Base-by-base conservation (phyloP, 225 moss, liverwort and hornwort species). In the Pleurozium schreberi region DNA sequence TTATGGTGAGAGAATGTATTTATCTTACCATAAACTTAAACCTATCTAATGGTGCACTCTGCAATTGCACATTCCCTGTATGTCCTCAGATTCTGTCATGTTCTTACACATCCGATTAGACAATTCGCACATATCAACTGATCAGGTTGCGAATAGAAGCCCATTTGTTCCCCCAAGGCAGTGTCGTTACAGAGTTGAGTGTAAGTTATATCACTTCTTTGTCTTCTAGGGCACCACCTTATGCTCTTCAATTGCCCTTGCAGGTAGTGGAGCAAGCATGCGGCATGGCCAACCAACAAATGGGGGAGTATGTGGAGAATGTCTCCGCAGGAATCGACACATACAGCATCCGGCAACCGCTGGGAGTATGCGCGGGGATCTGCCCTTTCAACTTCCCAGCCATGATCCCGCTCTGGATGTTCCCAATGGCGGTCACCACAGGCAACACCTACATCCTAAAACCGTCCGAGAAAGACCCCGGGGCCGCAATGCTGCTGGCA, bases 371-470 rank as follows among this genome's bases (percentile, higher is more conserved):
- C 90, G 97, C 97, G 63, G 97, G 98, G 50, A 92, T 98, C 84
- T 98, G 98, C 86, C 98, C 98, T 30, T 98, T 98, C 91, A 98
- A 98, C 89, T 98, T 98, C 83, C 98, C 98, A 45, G 98, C 98
- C 79, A 98, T 98, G 97, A 98, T 98, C 63, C 97, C 97, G 12
- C 94, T 98, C 30, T 98, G 98, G 98, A 98, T 98, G 98, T 96
- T 98, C 85, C 98, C 98, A 47, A 93, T 98, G 95, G 98, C 98
- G 59, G 96, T 98, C 76, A 94, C 98, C 33, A 95, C 95, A 62
- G 98, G 98, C 77, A 98, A 97, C 90, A 97, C 97, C 6, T 98
- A 90, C 90, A 93, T 97, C 40, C 84, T 98, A 12, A 98, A 98
- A 87, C 98, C 98, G 15, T 97, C 97, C 4, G 98, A 98, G 92